Evolutionary conservation across 495 filamentous ascomycete genomes (phyloP).

Genomic region (Talaromyces liani): DNA sequence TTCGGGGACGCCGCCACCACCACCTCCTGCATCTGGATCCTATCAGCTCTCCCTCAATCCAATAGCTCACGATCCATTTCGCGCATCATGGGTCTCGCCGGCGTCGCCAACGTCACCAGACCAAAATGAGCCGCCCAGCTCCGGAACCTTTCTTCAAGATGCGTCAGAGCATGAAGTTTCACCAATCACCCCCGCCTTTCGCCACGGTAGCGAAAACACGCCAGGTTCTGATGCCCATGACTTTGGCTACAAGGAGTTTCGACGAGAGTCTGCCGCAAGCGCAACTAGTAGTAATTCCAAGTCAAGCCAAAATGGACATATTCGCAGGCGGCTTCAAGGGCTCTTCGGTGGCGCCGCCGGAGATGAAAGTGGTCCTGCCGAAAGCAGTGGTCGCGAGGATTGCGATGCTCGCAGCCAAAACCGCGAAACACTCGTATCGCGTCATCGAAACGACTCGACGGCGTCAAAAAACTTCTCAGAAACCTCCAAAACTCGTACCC

Average conservation of each 20-base stretch:
- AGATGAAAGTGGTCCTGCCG: conserved; percentile 58
- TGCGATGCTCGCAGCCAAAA: conserved; percentile 46
- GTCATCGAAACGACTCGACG: conserved; percentile 72
- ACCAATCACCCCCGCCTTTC: conserved; percentile 57
- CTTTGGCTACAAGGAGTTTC: conserved; percentile 58
- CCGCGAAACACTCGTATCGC: conserved; percentile 46
- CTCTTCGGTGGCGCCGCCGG: conserved; percentile 56
- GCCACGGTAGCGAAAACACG: conserved; percentile 55
- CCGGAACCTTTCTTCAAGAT: conserved; percentile 37
- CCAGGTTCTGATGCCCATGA: conserved; percentile 62
- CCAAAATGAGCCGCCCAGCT: conserved; percentile 16
- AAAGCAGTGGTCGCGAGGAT: conserved; percentile 61
- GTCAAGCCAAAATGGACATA: conserved; percentile 59
- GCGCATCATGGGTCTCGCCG: conserved; percentile 25
- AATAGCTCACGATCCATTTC: conserved; percentile 27
- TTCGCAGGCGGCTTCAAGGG: conserved; percentile 70
- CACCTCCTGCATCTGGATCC: conserved; percentile 19
- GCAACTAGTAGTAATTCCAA: conserved; percentile 85
- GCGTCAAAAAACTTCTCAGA: conserved; percentile 44
- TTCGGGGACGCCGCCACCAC: conserved; percentile 14
- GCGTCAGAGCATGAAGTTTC: conserved; percentile 39
- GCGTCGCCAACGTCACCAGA: conserved; percentile 12
- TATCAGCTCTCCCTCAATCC: conserved; percentile 23
- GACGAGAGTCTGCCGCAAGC: conserved; percentile 85
- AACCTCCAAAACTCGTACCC: conserved; percentile 36